phyloP scores from a whole-genome alignment of 2,329 filamentous ascomycete genomes.

The Metarhizium album region DNA sequence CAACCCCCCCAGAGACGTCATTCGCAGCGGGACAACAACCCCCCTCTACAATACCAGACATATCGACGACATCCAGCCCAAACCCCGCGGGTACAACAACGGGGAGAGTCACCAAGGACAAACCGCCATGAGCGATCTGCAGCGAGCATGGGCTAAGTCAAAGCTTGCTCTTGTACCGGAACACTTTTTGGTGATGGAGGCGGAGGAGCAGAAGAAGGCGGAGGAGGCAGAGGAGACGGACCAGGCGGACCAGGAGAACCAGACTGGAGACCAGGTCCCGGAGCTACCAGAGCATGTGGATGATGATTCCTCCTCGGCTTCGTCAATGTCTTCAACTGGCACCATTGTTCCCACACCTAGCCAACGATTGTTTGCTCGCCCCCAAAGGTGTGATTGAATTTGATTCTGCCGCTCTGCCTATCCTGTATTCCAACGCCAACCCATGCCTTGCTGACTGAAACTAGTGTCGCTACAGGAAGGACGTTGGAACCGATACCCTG shows the following conservation, averaged over 20 bases:
- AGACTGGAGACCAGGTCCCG: slow-evolving; percentile 26
- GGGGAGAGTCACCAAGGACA: not conserved
- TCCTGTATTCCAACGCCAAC: not conserved
- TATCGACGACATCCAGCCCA: not conserved
- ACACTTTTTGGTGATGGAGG: slow-evolving; percentile 40
- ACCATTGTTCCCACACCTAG: slow-evolving; percentile 76
- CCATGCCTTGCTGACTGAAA: not conserved
- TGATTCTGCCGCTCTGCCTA: not conserved
- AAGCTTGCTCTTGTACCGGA: slow-evolving; percentile 51
- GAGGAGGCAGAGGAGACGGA: slow-evolving; percentile 29
- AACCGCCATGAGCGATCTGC: slow-evolving; percentile 64
- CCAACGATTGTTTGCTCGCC: slow-evolving; percentile 62
- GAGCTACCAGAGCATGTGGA: slow-evolving; percentile 35
- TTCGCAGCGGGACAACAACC: not conserved
- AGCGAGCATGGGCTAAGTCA: slow-evolving; percentile 67
- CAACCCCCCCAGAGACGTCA: not conserved
- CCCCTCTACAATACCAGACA: not conserved
- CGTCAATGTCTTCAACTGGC: slow-evolving; percentile 80
- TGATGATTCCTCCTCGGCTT: slow-evolving; percentile 64
- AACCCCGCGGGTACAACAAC: not conserved
- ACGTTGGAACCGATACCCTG: slow-evolving; percentile 62
- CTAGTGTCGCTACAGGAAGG: slow-evolving; percentile 38
- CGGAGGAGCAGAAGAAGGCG: slow-evolving; percentile 35
- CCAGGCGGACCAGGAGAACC: slow-evolving; percentile 34
- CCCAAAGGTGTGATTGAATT: slow-evolving; percentile 44